Evolutionary conservation across 2,329 filamentous ascomycete species (phyloP).

Genomic region (Chalara sp.): DNA sequence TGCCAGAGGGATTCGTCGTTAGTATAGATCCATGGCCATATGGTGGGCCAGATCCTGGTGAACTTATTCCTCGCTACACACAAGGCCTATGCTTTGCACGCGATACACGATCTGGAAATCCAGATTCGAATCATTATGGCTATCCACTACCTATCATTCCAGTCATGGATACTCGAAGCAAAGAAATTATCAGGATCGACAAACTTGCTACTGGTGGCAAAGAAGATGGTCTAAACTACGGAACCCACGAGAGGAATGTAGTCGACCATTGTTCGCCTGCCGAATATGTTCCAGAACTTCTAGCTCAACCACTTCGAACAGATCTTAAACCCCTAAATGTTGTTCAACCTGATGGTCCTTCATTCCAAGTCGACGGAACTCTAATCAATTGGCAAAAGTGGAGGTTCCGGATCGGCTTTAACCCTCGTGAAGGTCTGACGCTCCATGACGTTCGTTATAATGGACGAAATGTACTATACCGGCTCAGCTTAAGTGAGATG

Average conservation of each 20-base stretch:
- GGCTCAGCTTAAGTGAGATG: slow-evolving; percentile 55
- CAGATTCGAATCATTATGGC: slow-evolving; percentile 38
- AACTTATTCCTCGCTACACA: slow-evolving; percentile 43
- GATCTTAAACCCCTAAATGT: slow-evolving; percentile 54
- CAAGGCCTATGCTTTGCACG: slow-evolving; percentile 48
- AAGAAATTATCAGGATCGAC: slow-evolving; percentile 42
- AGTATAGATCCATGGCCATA: slow-evolving; percentile 50
- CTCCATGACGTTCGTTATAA: slow-evolving; percentile 56
- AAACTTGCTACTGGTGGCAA: slow-evolving; percentile 33
- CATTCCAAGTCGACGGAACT: slow-evolving; percentile 41
- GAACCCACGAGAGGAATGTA: slow-evolving; percentile 37
- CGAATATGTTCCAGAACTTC: slow-evolving; percentile 28
- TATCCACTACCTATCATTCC: slow-evolving; percentile 41
- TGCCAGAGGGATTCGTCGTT: slow-evolving; percentile 49
- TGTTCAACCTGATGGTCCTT: slow-evolving; percentile 56
- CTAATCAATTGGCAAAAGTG: slow-evolving; percentile 47
- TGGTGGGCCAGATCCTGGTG: slow-evolving; percentile 41
- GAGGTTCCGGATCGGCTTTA: slow-evolving; percentile 58
- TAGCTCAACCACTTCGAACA: slow-evolving; percentile 27
- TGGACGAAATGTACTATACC: slow-evolving; percentile 50
- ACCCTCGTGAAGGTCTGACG: slow-evolving; percentile 52
- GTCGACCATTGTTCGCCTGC: slow-evolving; percentile 33
- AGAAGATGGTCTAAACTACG: slow-evolving; percentile 34
- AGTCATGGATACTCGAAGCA: slow-evolving; percentile 40
- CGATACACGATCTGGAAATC: slow-evolving; percentile 26